Percentiles rank a stretch among this genome's conserved stretches.
Conservation (phyloP, 805 yeast species). For the Candida adriatica region DNA sequence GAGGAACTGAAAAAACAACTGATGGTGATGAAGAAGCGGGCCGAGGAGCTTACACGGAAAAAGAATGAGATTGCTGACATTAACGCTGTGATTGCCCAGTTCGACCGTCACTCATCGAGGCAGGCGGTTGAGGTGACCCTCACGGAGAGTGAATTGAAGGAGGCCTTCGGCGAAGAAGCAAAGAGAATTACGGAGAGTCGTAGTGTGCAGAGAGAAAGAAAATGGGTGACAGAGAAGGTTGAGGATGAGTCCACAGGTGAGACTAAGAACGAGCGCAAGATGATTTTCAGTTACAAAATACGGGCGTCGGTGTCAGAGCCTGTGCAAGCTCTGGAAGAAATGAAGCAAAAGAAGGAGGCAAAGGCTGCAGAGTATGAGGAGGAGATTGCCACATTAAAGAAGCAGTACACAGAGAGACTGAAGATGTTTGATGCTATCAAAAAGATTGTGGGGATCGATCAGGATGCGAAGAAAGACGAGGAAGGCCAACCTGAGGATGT, state of each 20-base stretch:
- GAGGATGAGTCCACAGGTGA: not conserved
- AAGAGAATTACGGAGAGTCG: slow-evolving; percentile 3
- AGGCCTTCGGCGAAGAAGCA: slow-evolving; percentile 10
- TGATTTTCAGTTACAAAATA: not conserved
- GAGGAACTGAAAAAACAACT: slow-evolving; percentile 11
- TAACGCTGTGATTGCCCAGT: slow-evolving; percentile 9
- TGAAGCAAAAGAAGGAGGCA: slow-evolving; percentile 1
- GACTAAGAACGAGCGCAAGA: not conserved
- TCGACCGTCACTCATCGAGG: slow-evolving; percentile 1
- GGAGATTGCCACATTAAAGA: slow-evolving; percentile 7
- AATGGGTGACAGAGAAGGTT: slow-evolving; percentile 1
- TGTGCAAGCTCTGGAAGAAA: not conserved
- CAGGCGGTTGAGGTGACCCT: not conserved
- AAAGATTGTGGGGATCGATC: slow-evolving; percentile 6
- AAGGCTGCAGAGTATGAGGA: slow-evolving; percentile 4
- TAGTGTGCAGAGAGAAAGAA: slow-evolving; percentile 1
- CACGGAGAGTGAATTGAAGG: slow-evolving; percentile 12
- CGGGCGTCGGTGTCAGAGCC: slow-evolving; percentile 1
- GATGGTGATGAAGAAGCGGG: slow-evolving; percentile 9
- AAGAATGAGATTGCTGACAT: slow-evolving; percentile 13
- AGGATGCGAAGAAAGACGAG: slow-evolving; percentile 2
- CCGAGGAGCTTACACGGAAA: slow-evolving; percentile 13
- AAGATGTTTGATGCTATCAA: slow-evolving; percentile 12
- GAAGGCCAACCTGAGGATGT: slow-evolving; percentile 1
- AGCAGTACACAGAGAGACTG: slow-evolving; percentile 10